Evolutionary conservation across 148 eudicot species (phyloP), one percentile per base, ranked within the genome.

Genomic region (Heliamphora exappendiculata): DNA sequence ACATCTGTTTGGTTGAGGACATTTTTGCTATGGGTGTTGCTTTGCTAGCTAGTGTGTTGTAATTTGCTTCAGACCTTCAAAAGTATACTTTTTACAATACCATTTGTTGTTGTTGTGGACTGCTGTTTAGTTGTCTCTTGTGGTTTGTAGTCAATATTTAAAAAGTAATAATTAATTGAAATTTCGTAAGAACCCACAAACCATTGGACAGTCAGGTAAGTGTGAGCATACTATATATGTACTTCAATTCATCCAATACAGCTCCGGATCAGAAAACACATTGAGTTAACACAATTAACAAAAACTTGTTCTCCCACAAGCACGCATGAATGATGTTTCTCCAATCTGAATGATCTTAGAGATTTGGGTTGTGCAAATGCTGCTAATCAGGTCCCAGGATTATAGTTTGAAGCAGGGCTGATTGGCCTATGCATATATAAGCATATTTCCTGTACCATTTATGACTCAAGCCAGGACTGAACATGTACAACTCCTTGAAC

Each of bases 381-480:
- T 89, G 90, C 22, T 74, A 75, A 31, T 82, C 82, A 19, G 91
- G 83, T 13, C 70, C 77, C 72, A 91, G 42, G 19, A 65, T 76
- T 73, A 93, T 80, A 67, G 93, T 88, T 83, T 89, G 53, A 37
- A 91, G 95, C 74, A 88, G 26, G 49, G 93, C 90, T 9, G 98
- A 81, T 59, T 86, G 93, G 49, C 98, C 96, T 7, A 91, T 51
- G 66, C 90, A 84, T 70, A 93, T 72, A 59, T 86, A 91, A 24
- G 96, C 86, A 75, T 86, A 89, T 81, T 88, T 84, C 54, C 88
- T 78, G 26, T 90, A 90, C 84, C 83, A 84, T 82, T 86, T 83
- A 62, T 92, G 87, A 24, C 80, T 77, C 65, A 94, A 92, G 73
- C 97, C 97, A 5, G 95, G 97, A 76, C 93, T 92, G 44, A 81